A percentile compares a stretch with the other conserved stretches of the same genome.
phyloP scores from a whole-genome alignment of 148 eudicot genomes.

The Polygonum aviculare region DNA sequence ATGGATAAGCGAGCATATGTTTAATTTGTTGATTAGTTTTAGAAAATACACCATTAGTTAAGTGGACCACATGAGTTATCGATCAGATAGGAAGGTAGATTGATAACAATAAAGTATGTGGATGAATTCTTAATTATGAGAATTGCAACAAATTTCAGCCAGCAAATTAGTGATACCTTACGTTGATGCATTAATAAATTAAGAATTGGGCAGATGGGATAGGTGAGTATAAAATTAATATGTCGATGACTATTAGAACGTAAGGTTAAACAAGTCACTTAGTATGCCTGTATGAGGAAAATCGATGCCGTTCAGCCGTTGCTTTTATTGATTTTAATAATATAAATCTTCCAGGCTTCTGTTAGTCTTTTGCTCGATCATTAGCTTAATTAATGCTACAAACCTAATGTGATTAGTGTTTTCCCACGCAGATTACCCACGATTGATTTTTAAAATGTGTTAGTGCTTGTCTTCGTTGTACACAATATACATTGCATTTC shows the following conservation, averaged over 20 bases:
- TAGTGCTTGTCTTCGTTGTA: neutral
- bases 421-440: conserved; percentile 30
- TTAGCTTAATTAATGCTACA: conserved; percentile 18
- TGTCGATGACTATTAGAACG: neutral
- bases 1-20: conserved; percentile 1
- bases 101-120: neutral
- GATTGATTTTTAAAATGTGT: neutral
- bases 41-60: neutral
- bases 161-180: too few species aligned
- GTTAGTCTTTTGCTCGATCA: conserved; percentile 16
- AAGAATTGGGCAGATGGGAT: too few species aligned
- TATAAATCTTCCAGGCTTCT: neutral
- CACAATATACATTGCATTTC: neutral
- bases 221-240: neutral
- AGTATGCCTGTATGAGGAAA: neutral
- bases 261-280: neutral
- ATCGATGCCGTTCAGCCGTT: neutral
- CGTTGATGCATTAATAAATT: too few species aligned
- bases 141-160: too few species aligned
- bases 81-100: neutral
- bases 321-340: neutral
- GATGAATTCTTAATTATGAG: neutral
- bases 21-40: neutral
- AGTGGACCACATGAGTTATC: neutral
- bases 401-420: conserved; percentile 16